A percentile compares a stretch with the other conserved stretches of the same genome.
Evolutionary conservation across 1,284 basidiomycete genomes (phyloP).

Genomic region (Ganoderma resinaceum): DNA sequence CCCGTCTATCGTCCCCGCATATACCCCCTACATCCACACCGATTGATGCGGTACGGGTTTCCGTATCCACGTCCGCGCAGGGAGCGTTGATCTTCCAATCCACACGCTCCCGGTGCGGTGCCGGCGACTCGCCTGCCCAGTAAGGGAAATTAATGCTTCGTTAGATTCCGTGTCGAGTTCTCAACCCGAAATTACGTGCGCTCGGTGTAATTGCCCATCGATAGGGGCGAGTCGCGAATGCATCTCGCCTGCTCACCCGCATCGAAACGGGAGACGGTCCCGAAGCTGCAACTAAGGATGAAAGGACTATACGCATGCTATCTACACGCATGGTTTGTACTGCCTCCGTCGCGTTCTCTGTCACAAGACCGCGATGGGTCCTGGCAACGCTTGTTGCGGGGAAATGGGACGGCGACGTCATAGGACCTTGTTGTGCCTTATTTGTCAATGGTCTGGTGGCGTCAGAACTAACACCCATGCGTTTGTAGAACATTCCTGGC

Average conservation of each 20-base stretch:
- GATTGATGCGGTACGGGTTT: not conserved
- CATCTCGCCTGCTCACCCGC: slow-evolving; percentile 17
- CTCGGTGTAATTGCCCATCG: slow-evolving; percentile 27
- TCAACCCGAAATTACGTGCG: slow-evolving; percentile 24
- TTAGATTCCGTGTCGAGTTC: slow-evolving; percentile 17
- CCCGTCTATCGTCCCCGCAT: not conserved
- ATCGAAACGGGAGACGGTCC: not conserved
- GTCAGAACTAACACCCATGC: not conserved
- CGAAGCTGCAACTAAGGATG: not conserved
- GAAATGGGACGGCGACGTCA: slow-evolving; percentile 14
- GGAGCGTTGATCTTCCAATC: slow-evolving; percentile 20
- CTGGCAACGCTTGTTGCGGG: not conserved
- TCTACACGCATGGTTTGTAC: not conserved
- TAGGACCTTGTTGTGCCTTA: slow-evolving; percentile 11
- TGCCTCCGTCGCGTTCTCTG: not conserved
- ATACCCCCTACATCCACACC: not conserved
- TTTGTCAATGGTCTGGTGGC: slow-evolving; percentile 7
- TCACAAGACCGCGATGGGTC: slow-evolving; percentile 30
- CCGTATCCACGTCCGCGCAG: not conserved
- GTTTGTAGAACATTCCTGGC: slow-evolving; percentile 87
- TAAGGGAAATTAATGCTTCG: slow-evolving; percentile 26
- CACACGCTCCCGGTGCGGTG: slow-evolving; percentile 27
- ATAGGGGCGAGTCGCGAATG: slow-evolving; percentile 21
- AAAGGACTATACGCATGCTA: not conserved
- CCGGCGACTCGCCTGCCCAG: slow-evolving; percentile 30